A percentile compares a stretch with the other conserved stretches of the same genome.
phyloP scores from a whole-genome alignment of 2,329 filamentous ascomycete species.

The Leptographium flavum region DNA sequence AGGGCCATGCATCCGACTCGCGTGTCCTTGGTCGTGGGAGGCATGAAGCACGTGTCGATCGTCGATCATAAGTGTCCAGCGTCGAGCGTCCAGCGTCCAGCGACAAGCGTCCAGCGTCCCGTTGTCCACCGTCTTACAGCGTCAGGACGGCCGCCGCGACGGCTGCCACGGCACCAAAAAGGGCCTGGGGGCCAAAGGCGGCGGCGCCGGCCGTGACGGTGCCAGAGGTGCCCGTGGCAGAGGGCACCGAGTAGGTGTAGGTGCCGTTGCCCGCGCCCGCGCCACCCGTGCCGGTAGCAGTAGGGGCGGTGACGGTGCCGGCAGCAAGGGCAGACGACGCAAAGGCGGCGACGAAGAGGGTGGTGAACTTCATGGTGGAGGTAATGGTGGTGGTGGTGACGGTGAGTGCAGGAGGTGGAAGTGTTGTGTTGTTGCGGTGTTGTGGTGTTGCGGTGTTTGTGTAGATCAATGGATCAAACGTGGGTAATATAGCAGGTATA shows the following conservation, averaged over 20 bases:
- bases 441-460: neutral
- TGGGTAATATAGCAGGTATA: no score
- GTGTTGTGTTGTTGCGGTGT: neutral
- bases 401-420: neutral
- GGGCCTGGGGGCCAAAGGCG: conserved; percentile 4
- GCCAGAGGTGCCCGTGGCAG: neutral
- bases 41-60: no score
- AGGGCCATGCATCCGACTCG: neutral
- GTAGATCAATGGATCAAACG: no score
- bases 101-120: no score
- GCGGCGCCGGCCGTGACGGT: conserved; percentile 7
- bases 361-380: conserved; percentile 10
- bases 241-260: conserved; percentile 1
- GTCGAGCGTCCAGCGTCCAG: no score
- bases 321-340: conserved; percentile 2
- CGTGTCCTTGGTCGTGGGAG: no score
- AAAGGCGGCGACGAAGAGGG: conserved; percentile 4
- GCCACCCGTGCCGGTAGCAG: neutral
- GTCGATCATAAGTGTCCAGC: no score
- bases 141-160: conserved; percentile 10
- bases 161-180: conserved; percentile 9
- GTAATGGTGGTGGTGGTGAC: neutral
- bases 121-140: no score
- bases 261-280: conserved; percentile 4
- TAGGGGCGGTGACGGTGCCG: conserved; percentile 1